Base-by-base conservation (phyloP, 1,139 yeast genomes). In the Zhuliangozyma blackwelliae region DNA sequence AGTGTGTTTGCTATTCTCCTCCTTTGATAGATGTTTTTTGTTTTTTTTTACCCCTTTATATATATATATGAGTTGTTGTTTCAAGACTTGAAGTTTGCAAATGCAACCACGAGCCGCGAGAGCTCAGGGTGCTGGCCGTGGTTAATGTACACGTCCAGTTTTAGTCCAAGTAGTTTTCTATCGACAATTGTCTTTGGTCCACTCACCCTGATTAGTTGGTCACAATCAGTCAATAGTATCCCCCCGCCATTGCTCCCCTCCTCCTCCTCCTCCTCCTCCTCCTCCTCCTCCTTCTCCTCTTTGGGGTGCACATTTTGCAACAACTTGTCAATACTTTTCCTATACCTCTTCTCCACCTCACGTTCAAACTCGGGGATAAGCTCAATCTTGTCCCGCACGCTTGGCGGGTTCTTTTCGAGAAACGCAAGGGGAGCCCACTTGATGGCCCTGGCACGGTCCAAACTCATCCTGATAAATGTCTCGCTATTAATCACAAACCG, bases 1-100 rank as follows among this genome's bases (percentile, higher is more conserved):
- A 45, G 49, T 30, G 27, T 52, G 36, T 46, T 54, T 39, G 44
- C 51, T 41, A 42, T 49, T 38, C 43, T 54, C 39, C 41, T 54
- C 23, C 22, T 39, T 21, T 39, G 32, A 31, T 29, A 3, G 5
- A 31, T 28, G 5, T 33, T 5, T 22, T 11, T 7, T 9, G 19
- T 31, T 25, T 9, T 20, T 3, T 19, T 30, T 13, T n/a, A 8
- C 10, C 11, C 25, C 12, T 26, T 32, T 16, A 25, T 26, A 26
- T 31, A 30, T 16, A 16, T 16, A 16, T 16, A 16, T 16, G n/a
- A n/a, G 4, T 16, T 16, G 16, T 16, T 16, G 3, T 31, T 12
- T 25, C 32, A 22, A 7, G 23, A 22, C 10, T 7, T 22, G 10
- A 22, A 22, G 10, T 22, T 9, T 7, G 23, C 23, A 22, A 22